Conservation (phyloP, 306 rosid genomes). For the Lablab purpureus region DNA sequence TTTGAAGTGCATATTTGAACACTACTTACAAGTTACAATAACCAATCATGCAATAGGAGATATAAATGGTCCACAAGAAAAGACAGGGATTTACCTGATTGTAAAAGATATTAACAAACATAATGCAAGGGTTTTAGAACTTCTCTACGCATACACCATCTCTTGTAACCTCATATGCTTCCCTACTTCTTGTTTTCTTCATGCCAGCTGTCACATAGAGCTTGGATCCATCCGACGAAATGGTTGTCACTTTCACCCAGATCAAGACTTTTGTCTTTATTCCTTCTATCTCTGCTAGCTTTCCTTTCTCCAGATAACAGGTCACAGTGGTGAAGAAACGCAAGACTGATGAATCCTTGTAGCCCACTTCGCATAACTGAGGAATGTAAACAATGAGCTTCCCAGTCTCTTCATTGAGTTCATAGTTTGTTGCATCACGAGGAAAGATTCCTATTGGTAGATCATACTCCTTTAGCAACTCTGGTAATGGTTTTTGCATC, state of each 20-base stretch:
- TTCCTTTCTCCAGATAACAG: conserved; percentile 83
- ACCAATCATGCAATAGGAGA: conserved; percentile 33
- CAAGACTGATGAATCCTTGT: conserved; percentile 85
- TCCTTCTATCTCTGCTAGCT: conserved; percentile 85
- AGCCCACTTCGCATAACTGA: conserved; percentile 77
- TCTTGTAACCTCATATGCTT: conserved; percentile 79
- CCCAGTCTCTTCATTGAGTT: conserved; percentile 73
- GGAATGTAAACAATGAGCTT: conserved; percentile 78
- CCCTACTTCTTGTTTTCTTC: conserved; percentile 90
- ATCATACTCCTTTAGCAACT: conserved; percentile 85
- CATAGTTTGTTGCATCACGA: conserved; percentile 89
- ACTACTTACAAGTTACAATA: conserved; percentile 40
- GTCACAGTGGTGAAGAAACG: conserved; percentile 77
- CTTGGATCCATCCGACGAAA: conserved; percentile 75
- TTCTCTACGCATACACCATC: conserved; percentile 76
- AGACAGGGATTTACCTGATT: conserved; percentile 44
- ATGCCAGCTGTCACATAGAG: conserved; percentile 80
- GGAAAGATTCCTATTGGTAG: conserved; percentile 90
- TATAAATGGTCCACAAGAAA: conserved; percentile 29
- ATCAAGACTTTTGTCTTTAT: conserved; percentile 88
- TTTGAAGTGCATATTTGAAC: conserved; percentile 37
- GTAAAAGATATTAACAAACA: conserved; percentile 28
- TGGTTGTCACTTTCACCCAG: conserved; percentile 79
- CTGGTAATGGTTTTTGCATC: conserved; percentile 89
- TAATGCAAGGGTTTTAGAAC: conserved; percentile 55